Percentiles rank a stretch among this genome's conserved stretches.
phyloP scores from a whole-genome alignment of 495 filamentous ascomycete genomes.

The Trichoderma reesei region DNA sequence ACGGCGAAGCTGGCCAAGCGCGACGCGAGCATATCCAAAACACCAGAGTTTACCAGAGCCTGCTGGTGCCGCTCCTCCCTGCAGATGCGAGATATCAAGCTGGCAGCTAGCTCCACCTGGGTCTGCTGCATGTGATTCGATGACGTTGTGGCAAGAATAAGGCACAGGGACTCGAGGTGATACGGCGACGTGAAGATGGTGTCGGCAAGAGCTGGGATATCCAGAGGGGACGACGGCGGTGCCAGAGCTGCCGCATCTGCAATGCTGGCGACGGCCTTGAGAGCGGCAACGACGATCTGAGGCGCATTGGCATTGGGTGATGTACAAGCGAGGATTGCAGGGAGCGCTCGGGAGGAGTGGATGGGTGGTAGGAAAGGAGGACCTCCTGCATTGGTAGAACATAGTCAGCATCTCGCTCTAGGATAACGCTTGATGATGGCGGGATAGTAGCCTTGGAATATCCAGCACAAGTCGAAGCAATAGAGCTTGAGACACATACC shows the following conservation, averaged over 20 bases:
- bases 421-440: no score
- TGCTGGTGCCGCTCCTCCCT: slow-evolving; percentile 58
- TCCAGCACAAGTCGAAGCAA: background rate
- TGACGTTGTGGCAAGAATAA: slow-evolving; percentile 55
- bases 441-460: background rate
- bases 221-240: slow-evolving; percentile 21
- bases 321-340: slow-evolving; percentile 56
- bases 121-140: slow-evolving; percentile 40
- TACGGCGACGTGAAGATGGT: slow-evolving; percentile 47
- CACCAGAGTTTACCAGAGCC: slow-evolving; percentile 54
- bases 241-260: slow-evolving; percentile 51
- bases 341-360: slow-evolving; percentile 52
- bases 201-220: slow-evolving; percentile 40
- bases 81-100: slow-evolving; percentile 56
- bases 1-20: slow-evolving; percentile 67
- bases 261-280: slow-evolving; percentile 65
- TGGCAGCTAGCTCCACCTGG: slow-evolving; percentile 58
- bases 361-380: slow-evolving; percentile 68
- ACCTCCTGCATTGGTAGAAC: slow-evolving; percentile 52
- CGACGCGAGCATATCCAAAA: slow-evolving; percentile 71
- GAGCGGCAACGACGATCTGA: slow-evolving; percentile 57
- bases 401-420: no score
- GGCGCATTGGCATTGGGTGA: slow-evolving; percentile 54
- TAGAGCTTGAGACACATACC: slow-evolving; percentile 41
- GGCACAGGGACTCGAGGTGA: slow-evolving; percentile 47